Evolutionary conservation across 371 early-diverging fungal species (phyloP).

Genomic region (Mortierella polycephala): DNA sequence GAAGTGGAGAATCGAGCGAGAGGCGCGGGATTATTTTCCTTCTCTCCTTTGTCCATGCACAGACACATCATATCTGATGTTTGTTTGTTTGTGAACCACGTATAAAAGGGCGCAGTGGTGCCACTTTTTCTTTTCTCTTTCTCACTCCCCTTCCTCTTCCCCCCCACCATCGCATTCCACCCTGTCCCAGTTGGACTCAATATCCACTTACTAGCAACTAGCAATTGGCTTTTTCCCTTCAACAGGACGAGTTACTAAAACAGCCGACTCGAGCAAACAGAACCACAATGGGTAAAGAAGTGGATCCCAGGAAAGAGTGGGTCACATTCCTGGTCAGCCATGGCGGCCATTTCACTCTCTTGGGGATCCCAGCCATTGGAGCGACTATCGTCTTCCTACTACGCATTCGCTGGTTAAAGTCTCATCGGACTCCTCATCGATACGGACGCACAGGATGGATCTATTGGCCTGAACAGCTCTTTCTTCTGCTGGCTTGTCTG

Average conservation of each 20-base stretch:
- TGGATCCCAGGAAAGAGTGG: slow-evolving; percentile 19
- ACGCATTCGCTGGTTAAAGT: slow-evolving; percentile 10
- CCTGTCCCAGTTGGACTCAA: too few relatives aligned
- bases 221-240: too few relatives aligned
- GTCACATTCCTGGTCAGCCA: slow-evolving; percentile 11
- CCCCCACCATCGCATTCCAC: background rate
- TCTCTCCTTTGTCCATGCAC: background rate
- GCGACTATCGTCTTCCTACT: slow-evolving; percentile 11
- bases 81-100: too few relatives aligned
- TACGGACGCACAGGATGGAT: slow-evolving; percentile 43
- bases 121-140: background rate
- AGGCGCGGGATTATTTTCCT: too few relatives aligned
- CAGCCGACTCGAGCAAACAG: too few relatives aligned
- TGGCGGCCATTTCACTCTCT: slow-evolving; percentile 15
- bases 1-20: too few relatives aligned
- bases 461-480: slow-evolving; percentile 42
- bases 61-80: too few relatives aligned
- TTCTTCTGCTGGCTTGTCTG: slow-evolving; percentile 8
- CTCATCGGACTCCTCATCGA: slow-evolving; percentile 12
- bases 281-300: background rate
- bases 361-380: slow-evolving; percentile 21
- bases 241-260: too few relatives aligned
- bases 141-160: background rate
- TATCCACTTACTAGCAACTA: too few relatives aligned
- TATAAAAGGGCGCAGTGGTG: too few relatives aligned